Conservation (phyloP, 2,329 filamentous ascomycete species). For the Tolypocladium album region DNA sequence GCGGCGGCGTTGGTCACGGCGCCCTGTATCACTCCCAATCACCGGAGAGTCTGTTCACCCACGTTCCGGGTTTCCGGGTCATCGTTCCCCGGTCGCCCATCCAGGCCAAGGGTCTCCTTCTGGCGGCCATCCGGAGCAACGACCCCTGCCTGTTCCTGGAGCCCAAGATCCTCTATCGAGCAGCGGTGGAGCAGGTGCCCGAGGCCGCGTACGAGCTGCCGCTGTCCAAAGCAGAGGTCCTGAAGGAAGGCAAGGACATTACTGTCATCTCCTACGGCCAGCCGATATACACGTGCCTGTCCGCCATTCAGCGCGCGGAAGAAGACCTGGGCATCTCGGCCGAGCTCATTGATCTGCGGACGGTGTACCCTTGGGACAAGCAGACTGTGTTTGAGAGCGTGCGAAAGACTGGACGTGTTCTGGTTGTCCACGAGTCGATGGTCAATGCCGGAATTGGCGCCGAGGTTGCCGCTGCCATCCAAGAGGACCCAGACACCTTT, state of each 20-base stretch:
- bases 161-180: slow-evolving; percentile 85
- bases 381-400: slow-evolving; percentile 72
- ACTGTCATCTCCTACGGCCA: slow-evolving; percentile 86
- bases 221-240: slow-evolving; percentile 72
- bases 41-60: slow-evolving; percentile 79
- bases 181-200: slow-evolving; percentile 85
- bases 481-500: slow-evolving; percentile 68
- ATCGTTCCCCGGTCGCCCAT: slow-evolving; percentile 76
- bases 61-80: slow-evolving; percentile 75
- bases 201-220: slow-evolving; percentile 72
- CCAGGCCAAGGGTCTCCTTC: slow-evolving; percentile 79
- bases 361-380: slow-evolving; percentile 87
- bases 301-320: slow-evolving; percentile 63
- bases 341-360: slow-evolving; percentile 80
- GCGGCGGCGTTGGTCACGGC: slow-evolving; percentile 81
- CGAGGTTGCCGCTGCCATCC: slow-evolving; percentile 79
- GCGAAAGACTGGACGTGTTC: slow-evolving; percentile 71
- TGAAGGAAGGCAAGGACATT: slow-evolving; percentile 70
- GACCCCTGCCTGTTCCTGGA: slow-evolving; percentile 92
- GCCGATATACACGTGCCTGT: slow-evolving; percentile 72
- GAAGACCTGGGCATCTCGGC: slow-evolving; percentile 66
- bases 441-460: slow-evolving; percentile 82
- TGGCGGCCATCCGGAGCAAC: slow-evolving; percentile 66
- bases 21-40: slow-evolving; percentile 83
- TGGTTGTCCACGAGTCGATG: slow-evolving; percentile 90